Evolutionary conservation across 305 asterid genomes (phyloP).

Genomic region (Fraxinus paxiana): DNA sequence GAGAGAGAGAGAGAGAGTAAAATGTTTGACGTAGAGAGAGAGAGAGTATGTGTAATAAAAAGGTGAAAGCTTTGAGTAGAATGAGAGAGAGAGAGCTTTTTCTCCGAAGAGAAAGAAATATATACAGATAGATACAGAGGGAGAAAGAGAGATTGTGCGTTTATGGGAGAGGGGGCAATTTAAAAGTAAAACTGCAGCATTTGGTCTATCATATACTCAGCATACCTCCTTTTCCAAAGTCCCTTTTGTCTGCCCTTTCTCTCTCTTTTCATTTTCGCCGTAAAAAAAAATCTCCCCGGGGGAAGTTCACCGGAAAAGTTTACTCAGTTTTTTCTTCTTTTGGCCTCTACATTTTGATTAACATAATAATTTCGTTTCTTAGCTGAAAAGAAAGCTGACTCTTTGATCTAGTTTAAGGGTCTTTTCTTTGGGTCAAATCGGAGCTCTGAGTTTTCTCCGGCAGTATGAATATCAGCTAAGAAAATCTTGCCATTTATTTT

Average conservation of each 20-base stretch:
- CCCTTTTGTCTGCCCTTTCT: conserved; percentile 47
- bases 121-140: not conserved
- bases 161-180: not conserved
- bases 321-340: not conserved
- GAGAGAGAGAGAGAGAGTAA: not conserved
- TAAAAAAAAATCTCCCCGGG: not conserved
- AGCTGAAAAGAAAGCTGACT: not conserved
- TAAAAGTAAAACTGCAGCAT: conserved; percentile 36
- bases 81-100: not conserved
- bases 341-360: not conserved
- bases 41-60: not conserved
- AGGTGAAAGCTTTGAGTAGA: not conserved
- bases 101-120: not conserved
- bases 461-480: conserved; percentile 17
- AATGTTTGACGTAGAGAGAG: not conserved
- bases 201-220: conserved; percentile 78
- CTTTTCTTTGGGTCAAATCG: not conserved
- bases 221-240: conserved; percentile 68
- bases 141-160: not conserved
- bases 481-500: not conserved
- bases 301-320: not conserved
- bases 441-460: not conserved
- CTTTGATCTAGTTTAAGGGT: not conserved
- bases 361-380: not conserved
- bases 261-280: not conserved